These are phyloP conservation scores for Graphilbum sp. DNA, from an alignment of 2,329 filamentous ascomycete genomes.

Conservation along the genomic window DNA sequence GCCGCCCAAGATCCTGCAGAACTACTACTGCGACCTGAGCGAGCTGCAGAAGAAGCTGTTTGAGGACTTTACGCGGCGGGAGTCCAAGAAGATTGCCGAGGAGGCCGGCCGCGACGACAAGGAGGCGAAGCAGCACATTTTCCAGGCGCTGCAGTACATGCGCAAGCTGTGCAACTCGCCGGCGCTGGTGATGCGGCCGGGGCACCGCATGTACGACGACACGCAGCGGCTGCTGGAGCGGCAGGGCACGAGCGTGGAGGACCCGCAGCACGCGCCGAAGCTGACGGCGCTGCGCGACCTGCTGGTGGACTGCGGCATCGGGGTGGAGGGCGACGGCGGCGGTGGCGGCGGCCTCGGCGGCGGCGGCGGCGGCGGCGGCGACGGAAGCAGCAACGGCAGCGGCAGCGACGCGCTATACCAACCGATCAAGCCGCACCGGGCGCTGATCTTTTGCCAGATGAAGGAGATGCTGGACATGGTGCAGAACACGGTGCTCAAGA, in stretches of 20 bases:
- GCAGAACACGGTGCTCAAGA: conserved; percentile 79
- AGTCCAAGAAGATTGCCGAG: conserved; percentile 72
- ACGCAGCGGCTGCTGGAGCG: conserved; percentile 67
- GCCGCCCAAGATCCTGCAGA: conserved; percentile 95
- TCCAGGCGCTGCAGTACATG: conserved; percentile 99
- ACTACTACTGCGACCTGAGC: conserved; percentile 97
- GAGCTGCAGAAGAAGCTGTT: conserved; percentile 91
- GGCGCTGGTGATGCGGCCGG: conserved; percentile 87
- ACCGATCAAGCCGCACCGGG: conserved; percentile 90
- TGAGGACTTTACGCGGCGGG: conserved; percentile 89
- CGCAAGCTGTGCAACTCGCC: conserved; percentile 97
- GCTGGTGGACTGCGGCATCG: conserved; percentile 96
- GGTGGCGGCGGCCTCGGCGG: background rate
- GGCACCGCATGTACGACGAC: conserved; percentile 76
- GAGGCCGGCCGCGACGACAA: conserved; percentile 77
- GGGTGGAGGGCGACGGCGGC: conserved; percentile 44
- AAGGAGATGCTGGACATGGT: conserved; percentile 99
- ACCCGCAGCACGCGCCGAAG: conserved; percentile 81
- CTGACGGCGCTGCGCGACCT: conserved; percentile 78
- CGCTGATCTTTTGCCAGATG: conserved; percentile 97
- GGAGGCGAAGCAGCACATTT: conserved; percentile 93
- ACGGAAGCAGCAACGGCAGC: too few relatives aligned
- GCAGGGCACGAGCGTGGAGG: conserved; percentile 67
- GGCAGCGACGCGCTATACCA: conserved; percentile 43
- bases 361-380: too few relatives aligned